Conservation (phyloP, 495 filamentous ascomycete genomes). For the Penicillium bialowiezense region DNA sequence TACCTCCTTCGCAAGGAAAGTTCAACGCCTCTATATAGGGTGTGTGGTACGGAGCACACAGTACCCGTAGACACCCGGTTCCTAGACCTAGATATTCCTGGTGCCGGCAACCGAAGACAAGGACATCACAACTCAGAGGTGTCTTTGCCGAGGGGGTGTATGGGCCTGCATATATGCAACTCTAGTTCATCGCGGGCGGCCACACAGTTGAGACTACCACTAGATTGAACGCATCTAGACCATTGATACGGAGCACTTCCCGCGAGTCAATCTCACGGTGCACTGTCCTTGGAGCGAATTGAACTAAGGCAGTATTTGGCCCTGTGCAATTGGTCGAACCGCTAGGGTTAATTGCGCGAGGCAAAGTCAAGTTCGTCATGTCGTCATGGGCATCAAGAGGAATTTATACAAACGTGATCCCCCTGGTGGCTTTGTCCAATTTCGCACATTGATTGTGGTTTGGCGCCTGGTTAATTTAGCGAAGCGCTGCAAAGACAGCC, state of each 20-base stretch:
- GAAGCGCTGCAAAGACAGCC: not conserved
- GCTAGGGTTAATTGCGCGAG: too few relatives aligned
- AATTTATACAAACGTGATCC: slow-evolving; percentile 3
- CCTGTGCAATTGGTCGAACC: too few relatives aligned
- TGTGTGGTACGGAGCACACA: too few relatives aligned
- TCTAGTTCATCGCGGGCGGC: not conserved
- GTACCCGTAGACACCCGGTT: not conserved
- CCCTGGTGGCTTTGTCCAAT: not conserved
- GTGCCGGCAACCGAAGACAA: too few relatives aligned
- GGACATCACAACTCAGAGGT: too few relatives aligned
- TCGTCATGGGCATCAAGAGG: not conserved
- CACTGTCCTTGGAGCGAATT: not conserved
- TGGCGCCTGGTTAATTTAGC: not conserved
- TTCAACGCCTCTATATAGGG: too few relatives aligned
- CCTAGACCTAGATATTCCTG: too few relatives aligned
- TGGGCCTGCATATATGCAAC: not conserved
- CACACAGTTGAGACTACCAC: not conserved
- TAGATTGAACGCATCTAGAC: not conserved
- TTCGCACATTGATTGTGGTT: not conserved
- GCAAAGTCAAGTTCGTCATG: too few relatives aligned
- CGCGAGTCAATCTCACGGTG: not conserved
- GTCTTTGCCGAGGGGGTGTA: not conserved
- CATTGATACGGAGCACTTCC: not conserved
- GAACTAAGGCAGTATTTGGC: not conserved
- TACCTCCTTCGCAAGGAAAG: not conserved